Evolutionary conservation across 73 alveolate genomes (phyloP).

Genomic region (Paramecium tetraurelia): DNA sequence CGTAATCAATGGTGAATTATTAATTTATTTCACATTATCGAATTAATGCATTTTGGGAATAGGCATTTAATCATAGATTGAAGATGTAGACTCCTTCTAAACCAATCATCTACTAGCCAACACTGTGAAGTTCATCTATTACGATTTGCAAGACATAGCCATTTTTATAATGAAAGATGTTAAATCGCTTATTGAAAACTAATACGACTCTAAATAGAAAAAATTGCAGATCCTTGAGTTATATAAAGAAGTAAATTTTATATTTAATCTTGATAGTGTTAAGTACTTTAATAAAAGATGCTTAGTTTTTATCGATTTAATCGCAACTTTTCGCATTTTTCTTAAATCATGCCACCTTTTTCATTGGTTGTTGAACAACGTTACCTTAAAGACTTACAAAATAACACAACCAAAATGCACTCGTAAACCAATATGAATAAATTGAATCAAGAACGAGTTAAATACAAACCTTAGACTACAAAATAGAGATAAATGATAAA

Average conservation of each 20-base stretch:
- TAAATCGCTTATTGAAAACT: not conserved
- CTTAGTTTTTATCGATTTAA: not conserved
- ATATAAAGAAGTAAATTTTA: not conserved
- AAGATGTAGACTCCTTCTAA: not conserved
- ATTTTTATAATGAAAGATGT: conserved; percentile 19
- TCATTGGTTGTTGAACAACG: not conserved
- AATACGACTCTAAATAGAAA: not conserved
- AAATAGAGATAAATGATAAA: not conserved
- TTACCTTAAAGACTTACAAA: not conserved
- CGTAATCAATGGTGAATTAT: not conserved
- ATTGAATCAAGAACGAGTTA: not conserved
- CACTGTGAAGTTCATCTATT: not conserved
- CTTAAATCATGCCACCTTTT: not conserved
- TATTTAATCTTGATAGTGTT: not conserved
- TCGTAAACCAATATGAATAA: not conserved
- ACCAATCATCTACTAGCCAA: not conserved
- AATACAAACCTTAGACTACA: not conserved
- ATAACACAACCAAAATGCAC: not conserved
- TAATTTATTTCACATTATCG: conserved; percentile 10
- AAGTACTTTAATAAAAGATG: not conserved
- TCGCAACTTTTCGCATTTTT: not conserved
- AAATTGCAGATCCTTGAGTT: not conserved
- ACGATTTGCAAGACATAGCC: not conserved
- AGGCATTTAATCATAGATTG: not conserved
- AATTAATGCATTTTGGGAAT: conserved; percentile 20